Evolutionary conservation across 2,329 filamentous ascomycete genomes (phyloP).

Genomic region (Leptographium lundbergii): DNA sequence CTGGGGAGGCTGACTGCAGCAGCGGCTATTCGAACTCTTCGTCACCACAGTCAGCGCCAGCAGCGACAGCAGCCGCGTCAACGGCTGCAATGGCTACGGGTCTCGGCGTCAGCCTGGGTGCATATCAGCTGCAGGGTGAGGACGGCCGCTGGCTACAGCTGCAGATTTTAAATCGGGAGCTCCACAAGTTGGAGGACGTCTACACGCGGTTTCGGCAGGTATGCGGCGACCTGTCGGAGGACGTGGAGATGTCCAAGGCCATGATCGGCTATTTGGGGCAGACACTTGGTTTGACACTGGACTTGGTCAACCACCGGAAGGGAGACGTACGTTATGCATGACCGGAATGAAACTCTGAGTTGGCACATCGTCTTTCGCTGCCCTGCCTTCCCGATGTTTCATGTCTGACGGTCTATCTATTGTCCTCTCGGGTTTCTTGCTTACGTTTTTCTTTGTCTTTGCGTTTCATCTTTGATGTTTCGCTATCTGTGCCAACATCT

Average conservation of each 20-base stretch:
- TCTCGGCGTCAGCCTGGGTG: conserved; percentile 28
- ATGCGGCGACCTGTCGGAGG: conserved; percentile 25
- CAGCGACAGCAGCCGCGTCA: background rate
- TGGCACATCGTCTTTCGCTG: background rate
- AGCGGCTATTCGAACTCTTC: background rate
- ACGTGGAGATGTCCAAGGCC: conserved; percentile 29
- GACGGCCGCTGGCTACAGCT: conserved; percentile 34
- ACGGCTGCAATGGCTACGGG: conserved; percentile 8
- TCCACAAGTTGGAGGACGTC: conserved; percentile 33
- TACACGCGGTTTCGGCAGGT: conserved; percentile 31
- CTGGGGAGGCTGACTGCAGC: background rate
- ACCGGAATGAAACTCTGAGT: background rate
- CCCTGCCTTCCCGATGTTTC: background rate
- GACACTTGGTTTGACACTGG: conserved; percentile 28
- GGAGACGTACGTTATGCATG: conserved; percentile 18
- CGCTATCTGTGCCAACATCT: background rate
- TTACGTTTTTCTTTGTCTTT: background rate
- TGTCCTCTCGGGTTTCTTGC: background rate
- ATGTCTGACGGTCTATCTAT: background rate
- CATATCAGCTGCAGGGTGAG: conserved; percentile 31
- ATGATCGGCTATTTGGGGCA: conserved; percentile 33
- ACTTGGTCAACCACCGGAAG: conserved; percentile 26
- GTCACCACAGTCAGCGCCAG: background rate
- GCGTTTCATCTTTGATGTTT: background rate
- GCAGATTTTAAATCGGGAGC: conserved; percentile 33